Evolutionary conservation across 352 stramenopile genomes (phyloP), one percentile per base, ranked within the genome.

Genomic region (Pythium rhizo-oryzae): DNA sequence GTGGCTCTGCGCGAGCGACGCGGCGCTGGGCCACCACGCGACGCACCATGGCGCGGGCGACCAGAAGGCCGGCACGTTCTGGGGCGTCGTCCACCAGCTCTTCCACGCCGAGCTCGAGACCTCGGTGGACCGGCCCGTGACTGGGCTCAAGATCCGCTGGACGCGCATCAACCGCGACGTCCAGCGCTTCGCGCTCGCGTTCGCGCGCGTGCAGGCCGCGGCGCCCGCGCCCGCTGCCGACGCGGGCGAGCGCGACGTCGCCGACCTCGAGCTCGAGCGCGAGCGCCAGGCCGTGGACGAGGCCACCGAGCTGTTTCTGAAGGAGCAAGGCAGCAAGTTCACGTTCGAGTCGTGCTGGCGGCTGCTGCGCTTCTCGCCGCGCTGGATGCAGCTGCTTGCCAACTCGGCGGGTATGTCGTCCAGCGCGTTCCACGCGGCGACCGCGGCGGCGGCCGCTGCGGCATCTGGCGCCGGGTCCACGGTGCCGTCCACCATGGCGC

Each of bases 141-240:
- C 79, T 24, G 85, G 85, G 1, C 80, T 93, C 61, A 93, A 93
- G 59, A 87, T 93, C 73, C 81, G 85, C 56, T 93, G 83, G 83
- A 91, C 81, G 43, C 85, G 85, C 59, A 90, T 93, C 67, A 92
- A 93, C 53, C 81, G 81, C 59, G 85, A 93, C 62, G 85, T 87
- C 44, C 83, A 92, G 67, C 85, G 82, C 69, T 93, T 93, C 56
- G 80, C 83, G 13, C 46, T 75, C 41, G 78, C 80, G 16, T 83
- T 80, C 46, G 75, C 74, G 52, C 70, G 78, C 35, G 65, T 87
- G 21, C 76, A 89, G 28, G 58, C 57, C 9, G 59, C 57, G 25
- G 35, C 67, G 4, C 53, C 51, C 21, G 51, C 33, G 47, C n/a
- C 28, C 25, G 28, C 15, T 4, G 30, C 30, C 28, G 52, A 33